phyloP scores from a whole-genome alignment of 257 asterid genomes.

The Mentha longifolia region DNA sequence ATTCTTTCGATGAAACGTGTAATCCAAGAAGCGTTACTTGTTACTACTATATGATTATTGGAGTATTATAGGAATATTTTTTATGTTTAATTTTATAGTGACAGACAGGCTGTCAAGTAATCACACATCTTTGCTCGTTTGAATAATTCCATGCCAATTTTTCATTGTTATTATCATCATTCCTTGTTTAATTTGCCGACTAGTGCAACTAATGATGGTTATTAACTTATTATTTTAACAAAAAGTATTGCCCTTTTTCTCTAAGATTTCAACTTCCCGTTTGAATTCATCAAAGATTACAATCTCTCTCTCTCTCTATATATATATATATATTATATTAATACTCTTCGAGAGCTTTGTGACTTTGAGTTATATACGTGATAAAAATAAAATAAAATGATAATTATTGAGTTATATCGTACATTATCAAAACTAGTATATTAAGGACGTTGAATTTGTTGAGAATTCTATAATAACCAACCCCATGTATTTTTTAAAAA shows the following conservation, averaged over 20 bases:
- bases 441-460: neutral
- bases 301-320: no score
- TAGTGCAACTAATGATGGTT: neutral
- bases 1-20: constrained; percentile 31
- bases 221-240: neutral
- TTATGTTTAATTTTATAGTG: neutral
- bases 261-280: neutral
- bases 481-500: no score
- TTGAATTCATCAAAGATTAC: neutral
- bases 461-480: neutral
- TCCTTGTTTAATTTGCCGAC: neutral
- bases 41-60: neutral
- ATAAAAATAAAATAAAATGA: neutral
- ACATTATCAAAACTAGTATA: no score
- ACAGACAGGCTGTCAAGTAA: constrained; percentile 25
- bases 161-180: constrained; percentile 1
- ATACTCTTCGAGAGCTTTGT: neutral
- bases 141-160: constrained; percentile 14
- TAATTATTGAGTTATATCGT: neutral
- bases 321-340: neutral
- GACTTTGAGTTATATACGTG: neutral
- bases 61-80: neutral
- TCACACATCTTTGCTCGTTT: neutral
- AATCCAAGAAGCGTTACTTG: constrained; percentile 25
- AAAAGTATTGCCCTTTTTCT: neutral